phyloP scores from a whole-genome alignment of 2,329 filamentous ascomycete species.

The Myriosclerotinia duriaeana region DNA sequence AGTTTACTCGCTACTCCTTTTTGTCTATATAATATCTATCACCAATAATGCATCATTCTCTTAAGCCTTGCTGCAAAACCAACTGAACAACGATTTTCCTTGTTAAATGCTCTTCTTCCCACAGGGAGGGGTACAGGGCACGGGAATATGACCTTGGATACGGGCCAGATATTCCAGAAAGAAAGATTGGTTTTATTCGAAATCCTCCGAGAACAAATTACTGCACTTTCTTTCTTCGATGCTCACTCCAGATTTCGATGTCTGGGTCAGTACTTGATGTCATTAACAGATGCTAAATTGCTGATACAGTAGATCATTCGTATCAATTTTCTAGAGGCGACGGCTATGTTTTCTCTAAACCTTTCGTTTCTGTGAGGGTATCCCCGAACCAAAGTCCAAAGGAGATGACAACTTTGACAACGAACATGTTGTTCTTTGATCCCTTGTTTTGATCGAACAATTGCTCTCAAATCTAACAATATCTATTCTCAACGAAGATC shows the following conservation, averaged over 20 bases:
- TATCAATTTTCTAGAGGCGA: conserved; percentile 6
- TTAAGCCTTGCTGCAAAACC: not conserved
- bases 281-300: not conserved
- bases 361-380: not conserved
- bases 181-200: conserved; percentile 18
- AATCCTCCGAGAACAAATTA: not conserved
- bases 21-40: not conserved
- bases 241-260: conserved; percentile 19
- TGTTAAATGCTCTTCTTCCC: not conserved
- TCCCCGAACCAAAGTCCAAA: not conserved
- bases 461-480: not conserved
- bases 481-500: not conserved
- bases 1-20: conserved; percentile 14
- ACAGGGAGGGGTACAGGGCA: not conserved
- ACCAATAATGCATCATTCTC: not conserved
- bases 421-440: not conserved
- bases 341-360: not conserved
- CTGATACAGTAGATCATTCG: conserved; percentile 6
- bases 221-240: conserved; percentile 10
- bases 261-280: conserved; percentile 1
- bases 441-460: not conserved
- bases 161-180: conserved; percentile 1
- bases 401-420: conserved; percentile 12
- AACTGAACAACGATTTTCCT: not conserved
- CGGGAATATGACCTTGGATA: not conserved